phyloP scores from a whole-genome alignment of 257 asterid genomes.

The Solanum pinnatisectum region DNA sequence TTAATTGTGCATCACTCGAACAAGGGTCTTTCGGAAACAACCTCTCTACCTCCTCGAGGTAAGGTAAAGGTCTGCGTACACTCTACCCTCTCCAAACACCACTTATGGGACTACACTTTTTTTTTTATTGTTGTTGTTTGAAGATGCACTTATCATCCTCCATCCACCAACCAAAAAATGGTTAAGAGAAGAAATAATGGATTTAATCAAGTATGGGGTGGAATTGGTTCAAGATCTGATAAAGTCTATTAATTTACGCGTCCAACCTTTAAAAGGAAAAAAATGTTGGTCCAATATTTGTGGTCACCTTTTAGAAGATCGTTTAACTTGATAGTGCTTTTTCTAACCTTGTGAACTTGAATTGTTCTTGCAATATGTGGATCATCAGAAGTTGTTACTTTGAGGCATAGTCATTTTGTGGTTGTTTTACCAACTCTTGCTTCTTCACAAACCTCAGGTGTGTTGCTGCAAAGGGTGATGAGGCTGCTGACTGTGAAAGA shows the following conservation, averaged over 20 bases:
- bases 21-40: not conserved
- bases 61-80: not conserved
- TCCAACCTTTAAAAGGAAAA: not conserved
- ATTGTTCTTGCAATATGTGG: not conserved
- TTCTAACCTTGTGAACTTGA: not conserved
- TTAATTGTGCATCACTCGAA: not conserved
- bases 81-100: not conserved
- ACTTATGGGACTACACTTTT: not conserved
- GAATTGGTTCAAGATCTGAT: not conserved
- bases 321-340: not conserved
- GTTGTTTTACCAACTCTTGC: not conserved
- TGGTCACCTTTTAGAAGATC: not conserved
- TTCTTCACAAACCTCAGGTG: slow-evolving; percentile 33
- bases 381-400: not conserved
- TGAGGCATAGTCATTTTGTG: not conserved
- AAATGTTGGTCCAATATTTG: not conserved
- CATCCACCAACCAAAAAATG: not conserved
- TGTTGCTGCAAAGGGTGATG: slow-evolving; percentile 65
- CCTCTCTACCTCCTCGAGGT: not conserved
- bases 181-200: not conserved
- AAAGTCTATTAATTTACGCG: not conserved
- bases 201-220: not conserved
- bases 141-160: not conserved
- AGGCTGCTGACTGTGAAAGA: slow-evolving; percentile 46
- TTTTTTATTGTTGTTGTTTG: not conserved